These are phyloP conservation scores for Breviolum minutum DNA, from an alignment of 73 alveolate species.

Conservation along the genomic window DNA sequence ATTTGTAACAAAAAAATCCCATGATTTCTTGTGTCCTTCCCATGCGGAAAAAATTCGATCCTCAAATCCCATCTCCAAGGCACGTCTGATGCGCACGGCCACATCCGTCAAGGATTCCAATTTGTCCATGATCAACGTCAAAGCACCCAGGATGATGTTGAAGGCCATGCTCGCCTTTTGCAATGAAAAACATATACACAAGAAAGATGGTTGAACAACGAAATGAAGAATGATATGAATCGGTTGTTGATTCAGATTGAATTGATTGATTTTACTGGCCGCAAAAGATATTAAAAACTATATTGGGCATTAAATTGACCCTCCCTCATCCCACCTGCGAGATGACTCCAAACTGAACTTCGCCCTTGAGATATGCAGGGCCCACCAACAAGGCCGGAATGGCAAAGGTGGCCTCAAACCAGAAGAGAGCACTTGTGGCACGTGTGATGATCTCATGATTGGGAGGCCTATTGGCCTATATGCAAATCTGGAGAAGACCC, in stretches of 20 bases:
- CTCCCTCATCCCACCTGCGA: slow-evolving; percentile 1
- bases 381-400: slow-evolving; percentile 81
- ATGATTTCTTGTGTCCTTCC: too few species aligned
- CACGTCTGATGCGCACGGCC: slow-evolving; percentile 80
- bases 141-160: slow-evolving; percentile 57
- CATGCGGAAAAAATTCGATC: neutral
- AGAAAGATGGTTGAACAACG: too few species aligned
- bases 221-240: too few species aligned
- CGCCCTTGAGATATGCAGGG: slow-evolving; percentile 88
- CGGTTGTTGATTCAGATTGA: too few species aligned
- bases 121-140: slow-evolving; percentile 78
- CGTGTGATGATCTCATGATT: neutral
- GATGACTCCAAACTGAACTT: slow-evolving; percentile 87
- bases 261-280: too few species aligned
- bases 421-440: neutral
- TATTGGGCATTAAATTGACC: too few species aligned
- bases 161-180: slow-evolving; percentile 69
- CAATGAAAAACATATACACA: neutral
- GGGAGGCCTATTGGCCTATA: neutral
- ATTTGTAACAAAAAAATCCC: too few species aligned
- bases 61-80: neutral
- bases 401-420: slow-evolving; percentile 70
- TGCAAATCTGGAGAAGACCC: neutral
- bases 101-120: slow-evolving; percentile 78
- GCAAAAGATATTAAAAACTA: too few species aligned